Evolutionary conservation across 1,284 basidiomycete species (phyloP).

Genomic region (Tetrapyrgos nigripes): DNA sequence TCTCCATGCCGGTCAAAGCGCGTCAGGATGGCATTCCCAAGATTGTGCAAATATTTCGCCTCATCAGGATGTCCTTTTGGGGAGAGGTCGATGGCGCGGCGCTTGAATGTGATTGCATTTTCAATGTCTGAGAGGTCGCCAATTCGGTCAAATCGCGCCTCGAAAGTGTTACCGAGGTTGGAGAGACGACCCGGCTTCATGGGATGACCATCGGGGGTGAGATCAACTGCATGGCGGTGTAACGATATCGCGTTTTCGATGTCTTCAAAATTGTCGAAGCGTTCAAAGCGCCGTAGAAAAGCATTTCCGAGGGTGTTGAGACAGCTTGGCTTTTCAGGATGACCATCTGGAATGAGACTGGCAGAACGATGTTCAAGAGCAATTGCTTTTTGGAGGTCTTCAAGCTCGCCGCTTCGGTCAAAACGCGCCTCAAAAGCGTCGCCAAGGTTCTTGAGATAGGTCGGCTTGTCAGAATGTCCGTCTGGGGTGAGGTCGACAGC

Average conservation of each 20-base stretch:
- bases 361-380: background rate
- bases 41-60: background rate
- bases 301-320: background rate
- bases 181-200: conserved; percentile 14
- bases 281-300: background rate
- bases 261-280: background rate
- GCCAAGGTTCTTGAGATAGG: background rate
- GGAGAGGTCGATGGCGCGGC: conserved; percentile 1
- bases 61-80: conserved; percentile 4
- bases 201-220: conserved; percentile 20
- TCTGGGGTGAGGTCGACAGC: conserved; percentile 1
- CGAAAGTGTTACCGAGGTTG: conserved; percentile 26
- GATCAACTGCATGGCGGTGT: conserved; percentile 13
- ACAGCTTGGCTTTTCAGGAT: background rate
- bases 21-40: background rate
- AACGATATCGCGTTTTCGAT: conserved; percentile 18
- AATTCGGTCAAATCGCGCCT: conserved; percentile 23
- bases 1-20: conserved; percentile 2
- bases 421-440: background rate
- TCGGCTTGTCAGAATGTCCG: background rate
- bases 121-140: conserved; percentile 23
- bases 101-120: background rate
- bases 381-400: background rate
- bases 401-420: background rate
- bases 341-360: background rate